Evolutionary conservation across 2,329 filamentous ascomycete genomes (phyloP), one percentile per base, ranked within the genome.

Genomic region (Ophiobolus disseminans): DNA sequence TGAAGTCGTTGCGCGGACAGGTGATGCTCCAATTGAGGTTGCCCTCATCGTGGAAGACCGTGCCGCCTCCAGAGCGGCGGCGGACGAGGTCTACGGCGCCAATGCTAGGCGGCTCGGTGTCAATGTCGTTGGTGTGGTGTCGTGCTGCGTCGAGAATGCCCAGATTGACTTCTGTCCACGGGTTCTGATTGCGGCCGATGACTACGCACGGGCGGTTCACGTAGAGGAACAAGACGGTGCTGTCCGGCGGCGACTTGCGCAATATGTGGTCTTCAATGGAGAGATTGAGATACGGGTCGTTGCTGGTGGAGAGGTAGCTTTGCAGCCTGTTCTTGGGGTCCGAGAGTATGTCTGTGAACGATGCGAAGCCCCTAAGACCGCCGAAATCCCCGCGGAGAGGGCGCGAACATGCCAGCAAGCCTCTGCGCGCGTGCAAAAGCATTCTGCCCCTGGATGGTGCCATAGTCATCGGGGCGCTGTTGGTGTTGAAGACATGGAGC

Each of bases 11-110:
- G 0, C 89, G 83, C 2, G 92, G 92, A 56, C 87, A 91, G 39
- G 96, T 95, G 45, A 97, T 90, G 68, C 88, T 89, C 80, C 92
- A 99, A 74, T 99, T 99, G 60, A 96, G 83, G 70, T 99, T 99
- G 45, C 93, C 93, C 32, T 80, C 75, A 72, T 97, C 94, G 73
- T 99, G 94, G 69, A 96, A 97, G 41, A 99, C 94, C 2, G 94
- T 86, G 36, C 94, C 94, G 39, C 94, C 94, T 21, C 94, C 94
- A 17, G 88, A 92, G 40, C 93, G 85, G 14, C 94, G 84, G 10
- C 94, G 86, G 4, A 99, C 90, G 10, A 96, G 84, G 48, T 82
- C 75, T 2, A 84, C 76, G 11, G 73, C 56, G 36, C 73, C 76
- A 30, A 77, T 68, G 8, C 57, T 65, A n/a, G 71, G 69, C 17